Conservation (phyloP, 164 flowering plant species). For the Kalanchoe fedtschenkoi region DNA sequence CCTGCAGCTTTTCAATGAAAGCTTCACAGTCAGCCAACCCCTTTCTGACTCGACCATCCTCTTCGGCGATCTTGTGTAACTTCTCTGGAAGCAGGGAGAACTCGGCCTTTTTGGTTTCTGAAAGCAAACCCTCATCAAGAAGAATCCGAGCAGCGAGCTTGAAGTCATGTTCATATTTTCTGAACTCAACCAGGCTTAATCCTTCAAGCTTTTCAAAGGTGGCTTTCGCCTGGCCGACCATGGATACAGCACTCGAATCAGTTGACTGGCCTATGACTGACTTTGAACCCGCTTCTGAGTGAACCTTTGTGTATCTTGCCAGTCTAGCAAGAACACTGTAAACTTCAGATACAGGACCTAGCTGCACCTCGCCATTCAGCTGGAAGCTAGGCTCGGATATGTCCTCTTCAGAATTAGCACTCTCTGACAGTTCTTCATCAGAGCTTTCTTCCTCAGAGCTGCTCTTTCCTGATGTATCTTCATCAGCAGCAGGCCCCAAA, state of each 20-base stretch:
- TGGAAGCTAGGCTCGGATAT: neutral
- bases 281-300: neutral
- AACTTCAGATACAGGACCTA: neutral
- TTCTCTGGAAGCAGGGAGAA: neutral
- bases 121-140: neutral
- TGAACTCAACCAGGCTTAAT: neutral
- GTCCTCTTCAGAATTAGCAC: neutral
- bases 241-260: neutral
- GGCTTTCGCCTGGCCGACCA: neutral
- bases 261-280: neutral
- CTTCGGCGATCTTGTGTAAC: neutral
- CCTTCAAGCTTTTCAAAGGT: constrained; percentile 2
- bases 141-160: neutral
- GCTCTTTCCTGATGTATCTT: neutral
- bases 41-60: neutral
- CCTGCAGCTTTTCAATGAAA: neutral
- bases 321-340: neutral
- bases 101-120: neutral
- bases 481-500: neutral
- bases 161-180: neutral
- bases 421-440: neutral
- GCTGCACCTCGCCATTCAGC: neutral
- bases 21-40: neutral
- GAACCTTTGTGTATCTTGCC: neutral
- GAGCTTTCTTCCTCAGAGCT: neutral